A percentile compares a stretch with the other conserved stretches of the same genome.
Conservation (phyloP, 495 filamentous ascomycete genomes). For the Penicilliopsis zonata region DNA sequence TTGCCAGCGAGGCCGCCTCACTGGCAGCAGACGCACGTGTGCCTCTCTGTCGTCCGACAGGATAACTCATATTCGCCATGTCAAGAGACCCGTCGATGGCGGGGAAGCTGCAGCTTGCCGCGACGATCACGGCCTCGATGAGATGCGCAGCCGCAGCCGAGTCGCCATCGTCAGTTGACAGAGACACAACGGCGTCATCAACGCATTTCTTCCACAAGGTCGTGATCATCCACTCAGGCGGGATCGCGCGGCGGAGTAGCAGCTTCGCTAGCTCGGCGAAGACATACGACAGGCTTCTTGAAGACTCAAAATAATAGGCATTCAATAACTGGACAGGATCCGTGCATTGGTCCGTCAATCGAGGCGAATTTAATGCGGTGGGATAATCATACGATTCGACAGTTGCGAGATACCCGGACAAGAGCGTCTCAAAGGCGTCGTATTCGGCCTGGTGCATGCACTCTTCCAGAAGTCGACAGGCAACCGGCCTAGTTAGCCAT, state of each 20-base stretch:
- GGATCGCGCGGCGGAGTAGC: constrained; percentile 22
- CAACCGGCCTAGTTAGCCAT: constrained; percentile 23
- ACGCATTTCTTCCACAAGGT: constrained; percentile 30
- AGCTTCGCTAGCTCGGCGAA: constrained; percentile 29
- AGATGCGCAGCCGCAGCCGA: constrained; percentile 22
- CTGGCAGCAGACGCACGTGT: constrained; percentile 11
- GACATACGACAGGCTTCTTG: constrained; percentile 17
- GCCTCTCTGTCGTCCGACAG: constrained; percentile 2
- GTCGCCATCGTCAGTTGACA: constrained; percentile 24
- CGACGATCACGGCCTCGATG: constrained; percentile 27
- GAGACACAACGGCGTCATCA: constrained; percentile 28
- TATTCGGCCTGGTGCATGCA: constrained; percentile 18
- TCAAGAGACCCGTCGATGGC: neutral
- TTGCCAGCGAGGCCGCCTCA: neutral
- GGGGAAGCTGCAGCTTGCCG: constrained; percentile 14
- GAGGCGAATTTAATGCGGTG: constrained; percentile 15
- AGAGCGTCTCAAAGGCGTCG: constrained; percentile 25
- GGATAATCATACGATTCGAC: constrained; percentile 18
- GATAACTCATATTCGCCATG: neutral
- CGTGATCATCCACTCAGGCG: constrained; percentile 39
- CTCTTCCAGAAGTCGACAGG: constrained; percentile 22
- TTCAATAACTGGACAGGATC: constrained; percentile 21
- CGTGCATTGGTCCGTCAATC: constrained; percentile 6
- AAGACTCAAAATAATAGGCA: constrained; percentile 14
- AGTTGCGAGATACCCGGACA: constrained; percentile 20